phyloP scores from a whole-genome alignment of 257 asterid genomes.

The Oldenlandia corymbosa region DNA sequence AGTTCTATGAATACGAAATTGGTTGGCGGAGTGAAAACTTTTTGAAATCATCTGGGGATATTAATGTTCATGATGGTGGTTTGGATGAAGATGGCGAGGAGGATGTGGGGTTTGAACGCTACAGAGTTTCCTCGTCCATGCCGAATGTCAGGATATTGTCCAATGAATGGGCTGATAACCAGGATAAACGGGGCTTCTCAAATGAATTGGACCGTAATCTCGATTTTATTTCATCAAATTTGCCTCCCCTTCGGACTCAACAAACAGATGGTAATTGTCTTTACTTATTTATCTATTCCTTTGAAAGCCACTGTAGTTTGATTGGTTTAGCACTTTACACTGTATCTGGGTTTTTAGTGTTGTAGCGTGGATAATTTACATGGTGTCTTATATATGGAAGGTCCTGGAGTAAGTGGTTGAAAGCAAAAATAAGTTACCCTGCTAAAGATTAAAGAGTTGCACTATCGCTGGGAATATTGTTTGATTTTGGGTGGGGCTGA shows the following conservation, averaged over 20 bases:
- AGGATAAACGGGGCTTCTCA: constrained; percentile 15
- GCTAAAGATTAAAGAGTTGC: neutral
- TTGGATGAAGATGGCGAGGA: constrained; percentile 26
- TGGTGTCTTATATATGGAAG: neutral
- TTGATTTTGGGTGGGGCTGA: neutral
- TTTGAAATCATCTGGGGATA: constrained; percentile 25
- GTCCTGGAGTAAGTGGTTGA: neutral
- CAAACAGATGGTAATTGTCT: constrained; percentile 39
- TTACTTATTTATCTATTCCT: neutral
- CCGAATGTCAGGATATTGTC: constrained; percentile 31
- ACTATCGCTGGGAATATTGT: neutral
- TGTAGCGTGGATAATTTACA: neutral
- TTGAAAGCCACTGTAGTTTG: neutral
- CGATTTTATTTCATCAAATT: constrained; percentile 39
- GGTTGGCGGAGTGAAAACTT: constrained; percentile 18
- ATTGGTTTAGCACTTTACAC: neutral
- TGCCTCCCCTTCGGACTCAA: constrained; percentile 43
- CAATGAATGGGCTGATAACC: constrained; percentile 31
- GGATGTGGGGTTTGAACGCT: constrained; percentile 23
- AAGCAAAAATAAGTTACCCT: neutral
- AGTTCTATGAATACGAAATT: constrained; percentile 13
- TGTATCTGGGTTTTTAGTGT: neutral
- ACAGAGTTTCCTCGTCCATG: constrained; percentile 49
- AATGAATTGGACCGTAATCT: constrained; percentile 25
- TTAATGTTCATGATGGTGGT: constrained; percentile 18